Base-by-base conservation (phyloP, 2,329 filamentous ascomycete species). In the Pleoardoris graminearum region DNA sequence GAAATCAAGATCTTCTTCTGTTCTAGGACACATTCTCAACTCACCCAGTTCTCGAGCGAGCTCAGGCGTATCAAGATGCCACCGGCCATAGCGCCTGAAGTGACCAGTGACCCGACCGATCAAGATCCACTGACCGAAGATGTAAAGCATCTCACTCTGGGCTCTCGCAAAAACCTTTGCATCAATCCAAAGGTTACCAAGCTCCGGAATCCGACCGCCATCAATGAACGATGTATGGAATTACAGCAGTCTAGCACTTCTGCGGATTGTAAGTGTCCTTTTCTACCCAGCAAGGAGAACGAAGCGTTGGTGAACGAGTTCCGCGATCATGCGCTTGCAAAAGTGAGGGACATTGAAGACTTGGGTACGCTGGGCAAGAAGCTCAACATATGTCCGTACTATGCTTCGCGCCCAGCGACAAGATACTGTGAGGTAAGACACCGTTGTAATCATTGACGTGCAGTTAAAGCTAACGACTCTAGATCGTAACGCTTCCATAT, bases 171-270 rank as follows among this genome's bases (percentile, higher is more conserved):
- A 68, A 89, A 91, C 53, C 80, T 87, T 2, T 99, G 94, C 73
- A 96, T 99, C 74, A 97, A 99, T 61, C 83, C 88, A 0, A 83
- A 86, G 25, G 93, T 99, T 1, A 80, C 82, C 21, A 84, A 83
- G 11, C 82, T 97, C 1, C 81, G 82, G 7, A 82, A 76, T 36
- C 79, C 88, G 1, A 86, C 89, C 0, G 90, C 91, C 5, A 96
- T 99, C 75, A 99, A 97, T 66, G 94, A 99, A 69, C 83, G 87
- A 11, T 99, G 94, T 66, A 79, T 93, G 6, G 94, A 99, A 65
- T 77, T 99, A 21, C 94, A 99, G 68, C 88, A 96, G 69, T 77
- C 89, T 0, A 78, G 76, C 1, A 80, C 76, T 4, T 76, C 84
- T 1, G 79, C 82, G 50, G 82, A 86, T 11, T 85, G 86, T 60